Evolutionary conservation across 1,139 yeast species (phyloP).

Genomic region (Blastobotrys illinoisensis): DNA sequence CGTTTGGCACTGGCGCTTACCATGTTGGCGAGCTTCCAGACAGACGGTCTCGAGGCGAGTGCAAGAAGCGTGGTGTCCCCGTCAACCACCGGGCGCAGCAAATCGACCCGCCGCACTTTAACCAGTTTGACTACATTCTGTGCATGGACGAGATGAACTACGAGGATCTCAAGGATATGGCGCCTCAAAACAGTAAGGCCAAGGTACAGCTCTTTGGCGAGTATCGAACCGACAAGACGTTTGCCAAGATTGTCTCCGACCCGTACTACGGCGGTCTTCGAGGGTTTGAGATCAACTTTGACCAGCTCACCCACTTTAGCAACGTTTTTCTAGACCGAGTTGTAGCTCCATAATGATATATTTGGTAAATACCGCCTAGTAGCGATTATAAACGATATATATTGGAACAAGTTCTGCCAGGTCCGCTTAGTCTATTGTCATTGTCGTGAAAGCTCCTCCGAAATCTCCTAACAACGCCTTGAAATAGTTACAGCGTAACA

Average conservation of each 20-base stretch:
- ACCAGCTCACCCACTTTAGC: conserved; percentile 63
- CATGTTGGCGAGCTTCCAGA: conserved; percentile 84
- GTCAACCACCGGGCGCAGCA: conserved; percentile 74
- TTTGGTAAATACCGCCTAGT: too few relatives aligned
- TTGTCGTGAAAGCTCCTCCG: too few relatives aligned
- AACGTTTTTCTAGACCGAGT: neutral
- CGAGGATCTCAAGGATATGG: conserved; percentile 50
- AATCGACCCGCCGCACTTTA: conserved; percentile 52
- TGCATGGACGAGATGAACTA: conserved; percentile 55
- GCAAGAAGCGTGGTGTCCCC: conserved; percentile 67
- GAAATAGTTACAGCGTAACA: too few relatives aligned
- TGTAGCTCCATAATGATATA: too few relatives aligned
- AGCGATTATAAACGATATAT: too few relatives aligned
- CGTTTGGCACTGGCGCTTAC: conserved; percentile 85
- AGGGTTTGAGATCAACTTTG: conserved; percentile 76
- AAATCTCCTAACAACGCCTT: too few relatives aligned
- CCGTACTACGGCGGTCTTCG: conserved; percentile 86
- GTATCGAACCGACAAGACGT: conserved; percentile 52
- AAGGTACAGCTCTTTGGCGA: conserved; percentile 60
- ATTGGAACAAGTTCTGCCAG: too few relatives aligned
- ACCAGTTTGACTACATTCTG: conserved; percentile 70
- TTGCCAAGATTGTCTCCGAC: conserved; percentile 63
- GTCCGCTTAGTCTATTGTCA: too few relatives aligned
- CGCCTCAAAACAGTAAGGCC: conserved; percentile 41
- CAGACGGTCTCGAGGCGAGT: conserved; percentile 61